Base-by-base conservation (phyloP, 495 filamentous ascomycete genomes). In the Penicillium macrosclerotiorum region DNA sequence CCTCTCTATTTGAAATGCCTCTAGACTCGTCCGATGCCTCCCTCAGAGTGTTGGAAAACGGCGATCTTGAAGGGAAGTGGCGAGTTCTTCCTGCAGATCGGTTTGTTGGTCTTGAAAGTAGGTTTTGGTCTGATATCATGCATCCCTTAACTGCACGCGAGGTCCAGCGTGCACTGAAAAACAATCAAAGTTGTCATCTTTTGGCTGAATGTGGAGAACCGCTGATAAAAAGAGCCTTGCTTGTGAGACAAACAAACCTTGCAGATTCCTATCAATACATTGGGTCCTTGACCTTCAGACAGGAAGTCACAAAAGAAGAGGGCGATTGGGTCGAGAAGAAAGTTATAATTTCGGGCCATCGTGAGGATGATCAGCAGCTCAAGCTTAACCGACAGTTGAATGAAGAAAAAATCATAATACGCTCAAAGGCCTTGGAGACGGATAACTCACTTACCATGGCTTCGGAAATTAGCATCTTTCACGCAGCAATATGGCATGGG, bases 1-100 rank as follows among this genome's bases (percentile, higher is more conserved):
- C 51, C 17, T 44, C 12, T 14, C 16, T 54, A 3, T 23, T 54
- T 23, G 37, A 51, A n/a, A 43, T 54, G 38, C 46, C 51, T 11
- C n/a, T 33, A 23, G 51, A 40, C 33, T 12, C 32, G 8, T 11
- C 20, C 16, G 7, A 20, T 13, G 31, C 25, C n/a, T 22, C 34
- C 12, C 40, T 35, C 6, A 32, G 12, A 5, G 26, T 42, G 25
- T 23, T 26, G 17, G 17, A 35, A n/a, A 35, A 47, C 16, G 35
- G 32, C 31, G n/a, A n/a, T n/a, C 11, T 42, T 6, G 9, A 0
- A 32, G 51, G 51, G n/a, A 31, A 14, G n/a, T 54, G 51, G 51
- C 40, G 25, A 16, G 24, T 54, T 9, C 4, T 34, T 42, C 33
- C 18, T 6, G 40, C 38, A 3, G 14, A 34, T 5, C n/a, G n/a